Evolutionary conservation across 2,329 filamentous ascomycete genomes (phyloP), one percentile per base, ranked within the genome.

Genomic region (Colletotrichum abscissum): DNA sequence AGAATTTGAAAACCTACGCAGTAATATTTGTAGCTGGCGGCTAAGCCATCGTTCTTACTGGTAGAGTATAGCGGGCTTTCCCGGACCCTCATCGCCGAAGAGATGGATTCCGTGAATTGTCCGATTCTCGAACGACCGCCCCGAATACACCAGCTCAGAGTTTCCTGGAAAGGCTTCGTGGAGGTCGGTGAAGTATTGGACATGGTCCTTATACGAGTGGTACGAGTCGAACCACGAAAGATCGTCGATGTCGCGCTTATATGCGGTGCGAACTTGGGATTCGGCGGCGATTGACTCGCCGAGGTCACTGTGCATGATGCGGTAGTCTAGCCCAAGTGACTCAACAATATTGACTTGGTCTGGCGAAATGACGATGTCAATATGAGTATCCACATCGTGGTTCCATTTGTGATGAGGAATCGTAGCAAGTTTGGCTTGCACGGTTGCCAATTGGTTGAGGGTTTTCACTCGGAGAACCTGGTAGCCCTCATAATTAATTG

Each of bases 21-120:
- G 28, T 11, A 11, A 12, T 1, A 4, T 26, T 52, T 63, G 35
- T 14, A 38, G 35, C 9, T 38, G 28, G 28, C 8, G 9, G 38
- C 38, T 42, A 5, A 54, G 11, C 4, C 2, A 19, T 2, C n/a
- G 16, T 12, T 52, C 69, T 24, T 2, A 73, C 59, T 89, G 87
- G 74, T 85, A 85, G 19, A 88, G 80, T 55, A 88, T 80, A 38
- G 85, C 87, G 38, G 85, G 85, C 77, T 87, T 88, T 26, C 84
- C 85, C 6, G 80, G 81, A 1, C 82, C 82, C 5, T 76, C 79
- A 4, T 79, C 78, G 6, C 87, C 87, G 78, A 82, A 89, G 19
- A 89, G 80, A 72, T 88, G 87, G 52, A 89, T 76, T 0, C 91
- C 93, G 19, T 89, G 88, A 62, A 95, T 93, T 68, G 81, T 78